phyloP scores from a whole-genome alignment of 345 rosid genomes.

The Noccaea bulbosa region DNA sequence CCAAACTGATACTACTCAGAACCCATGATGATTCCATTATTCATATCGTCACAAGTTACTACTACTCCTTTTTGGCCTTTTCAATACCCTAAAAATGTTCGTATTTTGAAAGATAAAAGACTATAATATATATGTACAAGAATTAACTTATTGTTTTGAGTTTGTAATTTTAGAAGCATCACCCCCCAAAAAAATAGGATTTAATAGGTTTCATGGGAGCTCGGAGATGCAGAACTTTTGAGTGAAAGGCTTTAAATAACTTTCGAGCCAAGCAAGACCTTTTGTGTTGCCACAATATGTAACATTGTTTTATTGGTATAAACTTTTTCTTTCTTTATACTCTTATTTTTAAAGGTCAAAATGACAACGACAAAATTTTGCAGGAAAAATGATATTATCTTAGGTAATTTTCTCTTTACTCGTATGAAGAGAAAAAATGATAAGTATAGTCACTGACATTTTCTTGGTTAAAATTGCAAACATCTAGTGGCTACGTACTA shows the following conservation, averaged over 20 bases:
- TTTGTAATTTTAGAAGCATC: constrained; percentile 33
- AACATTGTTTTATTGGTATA: constrained; percentile 37
- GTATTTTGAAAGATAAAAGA: constrained; percentile 4
- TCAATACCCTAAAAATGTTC: constrained; percentile 15
- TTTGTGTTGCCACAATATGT: constrained; percentile 36
- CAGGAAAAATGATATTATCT: too few species aligned
- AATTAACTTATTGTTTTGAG: constrained; percentile 27
- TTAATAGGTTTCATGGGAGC: constrained; percentile 35
- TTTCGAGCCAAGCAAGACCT: constrained; percentile 11
- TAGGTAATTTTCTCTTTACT: too few species aligned
- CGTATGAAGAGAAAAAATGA: too few species aligned
- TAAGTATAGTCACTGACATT: neutral
- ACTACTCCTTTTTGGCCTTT: constrained; percentile 30
- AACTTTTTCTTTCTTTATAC: neutral
- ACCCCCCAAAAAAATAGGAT: constrained; percentile 25
- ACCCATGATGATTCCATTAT: constrained; percentile 37
- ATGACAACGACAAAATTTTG: too few species aligned
- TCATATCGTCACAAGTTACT: neutral
- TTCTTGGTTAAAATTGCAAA: neutral
- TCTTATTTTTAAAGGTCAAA: neutral
- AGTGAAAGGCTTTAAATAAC: constrained; percentile 15
- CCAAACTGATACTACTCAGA: constrained; percentile 60
- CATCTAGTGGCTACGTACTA: neutral
- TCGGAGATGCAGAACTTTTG: constrained; percentile 31
- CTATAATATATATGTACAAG: constrained; percentile 19